phyloP scores from a whole-genome alignment of 306 rosid genomes.

The Quercus rubra region DNA sequence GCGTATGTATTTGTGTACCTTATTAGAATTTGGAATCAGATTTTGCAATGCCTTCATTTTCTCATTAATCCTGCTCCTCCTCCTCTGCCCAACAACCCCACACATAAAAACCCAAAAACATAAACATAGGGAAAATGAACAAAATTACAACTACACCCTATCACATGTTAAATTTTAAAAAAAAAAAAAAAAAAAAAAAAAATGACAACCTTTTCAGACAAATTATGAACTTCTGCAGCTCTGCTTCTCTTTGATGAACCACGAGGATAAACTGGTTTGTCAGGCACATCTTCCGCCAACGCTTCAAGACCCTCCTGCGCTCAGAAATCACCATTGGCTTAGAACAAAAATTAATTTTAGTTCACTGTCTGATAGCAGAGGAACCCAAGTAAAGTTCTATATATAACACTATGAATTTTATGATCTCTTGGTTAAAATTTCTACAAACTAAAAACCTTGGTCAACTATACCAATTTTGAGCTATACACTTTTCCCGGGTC shows the following conservation, averaged over 20 bases:
- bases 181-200: too few relatives aligned
- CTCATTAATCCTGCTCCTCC: slow-evolving; percentile 96
- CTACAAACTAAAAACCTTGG: not conserved
- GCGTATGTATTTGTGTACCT: slow-evolving; percentile 34
- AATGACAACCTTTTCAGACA: slow-evolving; percentile 86
- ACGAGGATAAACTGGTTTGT: slow-evolving; percentile 38
- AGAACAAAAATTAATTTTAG: not conserved
- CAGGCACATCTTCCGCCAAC: slow-evolving; percentile 47
- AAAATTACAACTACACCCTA: not conserved
- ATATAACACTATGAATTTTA: not conserved
- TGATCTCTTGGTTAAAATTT: not conserved
- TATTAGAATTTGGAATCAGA: slow-evolving; percentile 91
- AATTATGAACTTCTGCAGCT: slow-evolving; percentile 97
- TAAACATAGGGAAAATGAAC: not conserved
- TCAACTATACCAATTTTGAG: not conserved
- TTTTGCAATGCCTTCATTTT: slow-evolving; percentile 96
- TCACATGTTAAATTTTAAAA: not conserved
- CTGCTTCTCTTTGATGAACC: slow-evolving; percentile 86
- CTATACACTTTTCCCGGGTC: slow-evolving; percentile 6
- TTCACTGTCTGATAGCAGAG: not conserved
- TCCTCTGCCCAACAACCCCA: slow-evolving; percentile 57
- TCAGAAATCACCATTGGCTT: not conserved
- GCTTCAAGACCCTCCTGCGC: slow-evolving; percentile 77
- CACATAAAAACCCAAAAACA: slow-evolving; percentile 17
- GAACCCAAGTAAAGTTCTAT: not conserved